A percentile compares a stretch with the other conserved stretches of the same genome.
Evolutionary conservation across 1,284 basidiomycete genomes (phyloP).

Genomic region (Puccinia coronata): DNA sequence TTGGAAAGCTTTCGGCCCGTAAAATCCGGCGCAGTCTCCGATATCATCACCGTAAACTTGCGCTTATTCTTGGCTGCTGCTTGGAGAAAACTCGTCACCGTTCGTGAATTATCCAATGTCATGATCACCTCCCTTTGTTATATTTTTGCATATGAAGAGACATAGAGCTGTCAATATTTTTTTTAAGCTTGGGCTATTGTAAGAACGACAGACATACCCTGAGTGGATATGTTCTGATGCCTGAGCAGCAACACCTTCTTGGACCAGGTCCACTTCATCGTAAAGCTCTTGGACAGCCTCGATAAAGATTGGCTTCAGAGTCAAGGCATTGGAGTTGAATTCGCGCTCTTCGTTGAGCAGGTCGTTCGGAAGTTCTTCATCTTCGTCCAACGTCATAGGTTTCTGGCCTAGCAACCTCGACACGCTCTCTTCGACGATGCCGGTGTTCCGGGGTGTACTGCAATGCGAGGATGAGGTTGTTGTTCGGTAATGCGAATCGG

Average conservation of each 20-base stretch:
- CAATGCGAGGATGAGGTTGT: constrained; percentile 33
- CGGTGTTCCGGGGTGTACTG: constrained; percentile 1
- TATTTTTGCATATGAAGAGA: not conserved
- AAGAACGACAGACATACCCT: constrained; percentile 20
- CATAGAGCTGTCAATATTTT: not conserved
- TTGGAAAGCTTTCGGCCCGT: constrained; percentile 23
- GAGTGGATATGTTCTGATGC: constrained; percentile 49
- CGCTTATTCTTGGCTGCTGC: constrained; percentile 37
- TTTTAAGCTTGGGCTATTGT: not conserved
- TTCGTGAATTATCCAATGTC: constrained; percentile 47
- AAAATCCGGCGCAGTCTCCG: constrained; percentile 42
- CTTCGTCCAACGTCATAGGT: constrained; percentile 25
- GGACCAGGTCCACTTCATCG: constrained; percentile 43
- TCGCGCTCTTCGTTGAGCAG: constrained; percentile 18
- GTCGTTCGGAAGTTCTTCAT: not conserved
- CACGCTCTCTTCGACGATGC: constrained; percentile 24
- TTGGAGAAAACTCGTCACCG: constrained; percentile 45
- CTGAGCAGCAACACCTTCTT: constrained; percentile 41
- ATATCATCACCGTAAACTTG: constrained; percentile 44
- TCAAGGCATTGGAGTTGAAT: constrained; percentile 28
- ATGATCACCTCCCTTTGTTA: constrained; percentile 44
- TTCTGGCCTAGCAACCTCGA: constrained; percentile 39
- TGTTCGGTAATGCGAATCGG: not conserved
- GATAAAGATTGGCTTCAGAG: constrained; percentile 47
- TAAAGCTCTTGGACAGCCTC: constrained; percentile 49